Conservation (phyloP, 805 yeast genomes). For the Pichia occidentalis region DNA sequence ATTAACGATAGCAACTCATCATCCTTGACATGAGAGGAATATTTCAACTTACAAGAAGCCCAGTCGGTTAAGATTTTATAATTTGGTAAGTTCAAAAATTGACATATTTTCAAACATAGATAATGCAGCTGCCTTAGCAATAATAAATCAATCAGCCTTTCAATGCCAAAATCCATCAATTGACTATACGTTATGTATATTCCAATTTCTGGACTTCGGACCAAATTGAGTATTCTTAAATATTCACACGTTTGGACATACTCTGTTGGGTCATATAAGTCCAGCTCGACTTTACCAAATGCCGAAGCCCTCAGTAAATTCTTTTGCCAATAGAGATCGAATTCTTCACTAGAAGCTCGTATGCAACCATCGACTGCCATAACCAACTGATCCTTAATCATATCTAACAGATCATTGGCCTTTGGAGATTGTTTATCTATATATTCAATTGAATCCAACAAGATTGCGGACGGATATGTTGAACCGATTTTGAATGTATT, state of each 20-base stretch:
- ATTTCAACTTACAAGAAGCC: slow-evolving; percentile 67
- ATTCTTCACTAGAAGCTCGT: slow-evolving; percentile 69
- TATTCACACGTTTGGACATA: slow-evolving; percentile 59
- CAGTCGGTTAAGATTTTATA: slow-evolving; percentile 62
- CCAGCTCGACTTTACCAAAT: slow-evolving; percentile 70
- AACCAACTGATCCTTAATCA: slow-evolving; percentile 41
- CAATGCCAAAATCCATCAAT: slow-evolving; percentile 45
- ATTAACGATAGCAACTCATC: slow-evolving; percentile 47
- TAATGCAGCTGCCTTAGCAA: slow-evolving; percentile 53
- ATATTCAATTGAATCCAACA: slow-evolving; percentile 71
- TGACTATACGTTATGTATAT: slow-evolving; percentile 59
- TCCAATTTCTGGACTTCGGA: slow-evolving; percentile 61
- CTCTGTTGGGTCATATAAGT: slow-evolving; percentile 48
- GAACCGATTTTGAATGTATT: slow-evolving; percentile 80
- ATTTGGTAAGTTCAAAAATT: slow-evolving; percentile 39
- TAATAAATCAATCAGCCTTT: slow-evolving; percentile 49
- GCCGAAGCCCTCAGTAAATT: slow-evolving; percentile 71
- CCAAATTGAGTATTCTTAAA: slow-evolving; percentile 61
- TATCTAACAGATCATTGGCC: slow-evolving; percentile 68
- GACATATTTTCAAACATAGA: slow-evolving; percentile 56
- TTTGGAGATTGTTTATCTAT: slow-evolving; percentile 65
- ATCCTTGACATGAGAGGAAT: slow-evolving; percentile 51
- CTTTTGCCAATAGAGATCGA: slow-evolving; percentile 75
- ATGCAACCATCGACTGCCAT: slow-evolving; percentile 68
- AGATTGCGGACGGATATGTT: slow-evolving; percentile 70